These are phyloP conservation scores for Selaginella tamariscina DNA, from an alignment of 75 land plant genomes.

Conservation along the genomic window DNA sequence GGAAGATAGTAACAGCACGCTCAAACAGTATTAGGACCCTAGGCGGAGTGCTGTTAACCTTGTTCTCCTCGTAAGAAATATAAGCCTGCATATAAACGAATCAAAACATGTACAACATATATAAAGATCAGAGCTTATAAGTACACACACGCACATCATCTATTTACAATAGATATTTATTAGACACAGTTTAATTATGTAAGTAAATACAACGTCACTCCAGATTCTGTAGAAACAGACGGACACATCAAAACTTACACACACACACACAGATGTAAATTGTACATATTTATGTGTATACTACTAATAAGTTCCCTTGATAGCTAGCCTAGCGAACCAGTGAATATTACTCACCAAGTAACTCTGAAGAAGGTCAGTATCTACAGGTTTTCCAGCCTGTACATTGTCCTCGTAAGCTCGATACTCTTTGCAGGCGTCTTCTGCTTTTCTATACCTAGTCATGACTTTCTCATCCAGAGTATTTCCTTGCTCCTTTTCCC, in stretches of 20 bases:
- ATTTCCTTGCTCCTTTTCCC: slow-evolving; percentile 73
- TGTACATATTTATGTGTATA: too few relatives aligned
- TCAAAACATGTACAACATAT: not conserved
- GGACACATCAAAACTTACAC: too few relatives aligned
- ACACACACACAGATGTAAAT: too few relatives aligned
- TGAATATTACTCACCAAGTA: slow-evolving; percentile 67
- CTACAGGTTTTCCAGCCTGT: slow-evolving; percentile 31
- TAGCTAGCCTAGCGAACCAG: too few relatives aligned
- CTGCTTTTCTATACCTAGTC: slow-evolving; percentile 60
- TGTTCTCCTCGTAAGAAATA: slow-evolving; percentile 50
- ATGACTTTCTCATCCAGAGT: slow-evolving; percentile 36
- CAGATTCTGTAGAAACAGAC: too few relatives aligned
- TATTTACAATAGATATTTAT: too few relatives aligned
- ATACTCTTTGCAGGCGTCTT: slow-evolving; percentile 52
- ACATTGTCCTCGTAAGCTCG: slow-evolving; percentile 49
- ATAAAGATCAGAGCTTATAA: too few relatives aligned
- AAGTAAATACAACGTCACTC: too few relatives aligned
- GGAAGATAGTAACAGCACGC: slow-evolving; percentile 80
- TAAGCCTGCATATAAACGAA: slow-evolving; percentile 45
- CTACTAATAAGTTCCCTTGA: too few relatives aligned
- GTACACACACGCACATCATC: too few relatives aligned
- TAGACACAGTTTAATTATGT: too few relatives aligned
- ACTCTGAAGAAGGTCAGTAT: slow-evolving; percentile 56
- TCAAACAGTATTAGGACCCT: slow-evolving; percentile 83
- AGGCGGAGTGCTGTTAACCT: slow-evolving; percentile 71